phyloP scores from a whole-genome alignment of 345 rosid species.

The Eucalyptus sp. region DNA sequence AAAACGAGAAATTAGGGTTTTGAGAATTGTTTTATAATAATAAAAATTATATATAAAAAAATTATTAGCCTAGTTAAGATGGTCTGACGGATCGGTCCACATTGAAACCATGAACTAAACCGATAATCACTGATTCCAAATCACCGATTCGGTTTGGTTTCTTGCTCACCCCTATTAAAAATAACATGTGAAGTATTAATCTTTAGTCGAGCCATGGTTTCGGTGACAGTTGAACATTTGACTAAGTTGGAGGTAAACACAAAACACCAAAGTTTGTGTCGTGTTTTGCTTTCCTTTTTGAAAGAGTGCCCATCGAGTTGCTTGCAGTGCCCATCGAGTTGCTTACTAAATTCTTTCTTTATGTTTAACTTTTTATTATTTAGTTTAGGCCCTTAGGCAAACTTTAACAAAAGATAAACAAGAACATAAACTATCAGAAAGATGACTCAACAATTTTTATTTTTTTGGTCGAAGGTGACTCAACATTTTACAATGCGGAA shows the following conservation, averaged over 20 bases:
- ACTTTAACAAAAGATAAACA: too few species aligned
- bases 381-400: background rate
- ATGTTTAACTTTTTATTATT: too few species aligned
- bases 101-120: background rate
- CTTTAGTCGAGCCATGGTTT: background rate
- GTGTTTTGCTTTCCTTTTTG: too few species aligned
- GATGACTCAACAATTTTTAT: too few species aligned
- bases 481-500: too few species aligned
- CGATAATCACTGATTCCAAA: too few species aligned
- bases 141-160: background rate
- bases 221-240: background rate
- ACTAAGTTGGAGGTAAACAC: background rate
- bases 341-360: background rate
- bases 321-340: background rate
- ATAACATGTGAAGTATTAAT: background rate
- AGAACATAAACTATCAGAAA: background rate
- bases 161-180: too few species aligned
- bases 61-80: background rate
- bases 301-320: background rate
- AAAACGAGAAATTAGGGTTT: background rate
- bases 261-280: background rate
- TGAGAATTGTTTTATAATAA: too few species aligned
- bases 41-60: too few species aligned
- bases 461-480: too few species aligned
- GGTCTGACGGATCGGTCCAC: fast-evolving